Evolutionary conservation across 805 yeast species (phyloP), one percentile per base, ranked within the genome.

Genomic region (Lachancea dasiensis): DNA sequence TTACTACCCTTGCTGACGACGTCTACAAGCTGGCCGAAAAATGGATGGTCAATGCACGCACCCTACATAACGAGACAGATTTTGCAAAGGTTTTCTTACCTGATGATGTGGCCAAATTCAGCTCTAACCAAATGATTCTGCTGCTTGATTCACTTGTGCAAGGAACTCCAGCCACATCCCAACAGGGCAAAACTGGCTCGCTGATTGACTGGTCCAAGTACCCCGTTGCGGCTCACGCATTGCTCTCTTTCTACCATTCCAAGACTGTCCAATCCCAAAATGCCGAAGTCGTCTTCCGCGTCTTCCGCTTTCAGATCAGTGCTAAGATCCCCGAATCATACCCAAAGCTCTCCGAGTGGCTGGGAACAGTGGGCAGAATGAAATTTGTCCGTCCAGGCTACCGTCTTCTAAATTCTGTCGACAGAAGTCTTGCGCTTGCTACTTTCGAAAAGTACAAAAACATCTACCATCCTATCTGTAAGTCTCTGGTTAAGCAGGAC

Each of bases 321-420:
- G 81, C 81, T 21, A 64, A 68, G 20, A 63, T 75, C 39, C 44
- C 54, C 9, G 59, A 67, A 23, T 64, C 66, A 36, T 73, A 80
- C 56, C 63, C 61, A 40, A 63, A 61, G 30, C 64, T 87, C 31
- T 86, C 94, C 3, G 75, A 76, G 37, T 87, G 95, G 95, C 70
- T 87, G 39, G 94, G 90, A 9, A 79, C 89, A 2, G 92, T 87
- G 16, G 96, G 96, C 15, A 75, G 96, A 68, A 87, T 87, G 96
- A 87, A 87, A 65, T 87, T 80, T 55, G 95, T 85, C 18, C 74
- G 96, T 60, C 95, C 96, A 21, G 86, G 92, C 3, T 86, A 77
- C 63, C 70, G 76, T 31, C 63, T 79, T 43, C 67, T 87, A 45
- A 73, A 76, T 52, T 52, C 63, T 5, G 90, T 80, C 17, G 82